These are phyloP conservation scores for Litsea cubeba DNA, from an alignment of 164 flowering plant genomes.

Conservation along the genomic window DNA sequence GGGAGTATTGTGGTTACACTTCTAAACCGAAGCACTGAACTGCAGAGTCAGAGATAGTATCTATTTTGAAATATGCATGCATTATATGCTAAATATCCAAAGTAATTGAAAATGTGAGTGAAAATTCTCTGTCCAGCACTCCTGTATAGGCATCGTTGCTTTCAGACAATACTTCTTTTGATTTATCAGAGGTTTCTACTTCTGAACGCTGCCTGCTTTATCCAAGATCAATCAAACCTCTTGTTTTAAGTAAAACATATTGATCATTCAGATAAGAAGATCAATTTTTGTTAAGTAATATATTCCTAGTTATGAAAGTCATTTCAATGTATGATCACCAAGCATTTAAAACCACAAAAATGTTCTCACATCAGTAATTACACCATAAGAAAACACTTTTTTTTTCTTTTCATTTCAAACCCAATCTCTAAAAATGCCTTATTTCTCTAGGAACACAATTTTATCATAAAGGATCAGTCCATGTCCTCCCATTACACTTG, in stretches of 20 bases:
- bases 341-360: neutral
- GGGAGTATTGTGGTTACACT: too few relatives aligned
- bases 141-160: neutral
- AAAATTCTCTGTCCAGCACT: neutral
- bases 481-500: neutral
- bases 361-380: neutral
- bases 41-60: too few relatives aligned
- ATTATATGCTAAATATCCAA: neutral
- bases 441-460: too few relatives aligned
- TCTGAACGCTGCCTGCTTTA: neutral
- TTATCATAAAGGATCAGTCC: neutral
- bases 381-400: neutral
- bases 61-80: too few relatives aligned
- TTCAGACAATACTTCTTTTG: neutral
- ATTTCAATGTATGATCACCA: neutral
- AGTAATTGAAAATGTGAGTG: neutral
- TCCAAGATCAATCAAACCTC: neutral
- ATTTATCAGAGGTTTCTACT: neutral
- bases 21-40: too few relatives aligned
- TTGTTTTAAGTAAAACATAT: too few relatives aligned
- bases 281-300: neutral
- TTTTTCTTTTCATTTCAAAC: neutral
- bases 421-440: neutral
- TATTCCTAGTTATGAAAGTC: neutral
- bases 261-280: neutral